Percentiles rank a stretch among this genome's conserved stretches.
phyloP scores from a whole-genome alignment of 352 stramenopile genomes.

The Phytophthora capsici region DNA sequence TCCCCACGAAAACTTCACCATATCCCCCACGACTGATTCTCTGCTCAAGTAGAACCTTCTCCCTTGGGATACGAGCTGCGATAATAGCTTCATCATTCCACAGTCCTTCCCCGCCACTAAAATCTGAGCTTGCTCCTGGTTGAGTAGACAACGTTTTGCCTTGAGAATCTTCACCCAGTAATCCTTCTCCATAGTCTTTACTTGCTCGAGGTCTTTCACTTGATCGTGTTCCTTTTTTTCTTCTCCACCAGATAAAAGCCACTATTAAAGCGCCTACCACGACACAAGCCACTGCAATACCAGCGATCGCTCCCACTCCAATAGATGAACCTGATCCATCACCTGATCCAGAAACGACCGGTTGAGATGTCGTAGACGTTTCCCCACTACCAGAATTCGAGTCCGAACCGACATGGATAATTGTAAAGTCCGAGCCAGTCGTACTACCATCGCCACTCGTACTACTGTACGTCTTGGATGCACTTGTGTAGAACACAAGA shows the following conservation, averaged over 20 bases:
- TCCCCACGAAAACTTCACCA: constrained; percentile 46
- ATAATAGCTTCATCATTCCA: constrained; percentile 37
- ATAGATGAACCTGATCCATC: constrained; percentile 8
- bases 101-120: constrained; percentile 3
- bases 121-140: constrained; percentile 1
- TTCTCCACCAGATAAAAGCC: constrained; percentile 10
- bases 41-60: constrained; percentile 41
- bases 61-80: constrained; percentile 37
- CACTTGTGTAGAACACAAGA: constrained; percentile 26
- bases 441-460: constrained; percentile 10
- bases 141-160: constrained; percentile 10
- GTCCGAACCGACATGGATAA: constrained; percentile 11
- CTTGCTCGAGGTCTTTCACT: background rate
- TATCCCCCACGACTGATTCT: constrained; percentile 47
- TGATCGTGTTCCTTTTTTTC: background rate
- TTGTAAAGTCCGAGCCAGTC: constrained; percentile 16
- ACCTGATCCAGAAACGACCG: background rate
- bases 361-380: background rate
- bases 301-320: constrained; percentile 23
- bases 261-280: constrained; percentile 9
- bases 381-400: constrained; percentile 1
- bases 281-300: constrained; percentile 17
- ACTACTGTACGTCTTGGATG: constrained; percentile 15
- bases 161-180: constrained; percentile 17
- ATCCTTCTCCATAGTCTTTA: constrained; percentile 17